Percentiles rank a stretch among this genome's conserved stretches.
Conservation (phyloP, 1,139 yeast genomes). For the Magnusiomyces suaveolens region DNA sequence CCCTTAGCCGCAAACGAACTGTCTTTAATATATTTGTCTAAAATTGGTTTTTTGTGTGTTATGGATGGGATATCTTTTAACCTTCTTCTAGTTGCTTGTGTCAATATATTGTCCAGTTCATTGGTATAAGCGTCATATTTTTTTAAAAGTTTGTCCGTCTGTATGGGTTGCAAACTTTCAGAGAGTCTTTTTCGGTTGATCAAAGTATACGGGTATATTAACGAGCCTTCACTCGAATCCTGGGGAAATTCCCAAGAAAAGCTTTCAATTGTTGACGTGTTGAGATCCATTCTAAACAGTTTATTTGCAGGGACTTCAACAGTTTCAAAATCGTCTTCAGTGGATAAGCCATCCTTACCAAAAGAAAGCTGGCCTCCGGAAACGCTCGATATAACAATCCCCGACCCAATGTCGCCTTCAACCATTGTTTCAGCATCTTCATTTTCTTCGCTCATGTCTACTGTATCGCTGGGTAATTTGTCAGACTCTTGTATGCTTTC, state of each 20-base stretch:
- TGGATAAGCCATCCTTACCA: slow-evolving; percentile 20
- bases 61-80: slow-evolving; percentile 40
- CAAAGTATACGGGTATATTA: slow-evolving; percentile 5
- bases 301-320: slow-evolving; percentile 28
- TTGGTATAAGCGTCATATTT: slow-evolving; percentile 5
- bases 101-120: slow-evolving; percentile 18
- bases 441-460: neutral
- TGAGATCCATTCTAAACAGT: slow-evolving; percentile 20
- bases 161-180: neutral
- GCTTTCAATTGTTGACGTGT: neutral
- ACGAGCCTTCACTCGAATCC: neutral
- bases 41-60: slow-evolving; percentile 1
- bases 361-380: neutral
- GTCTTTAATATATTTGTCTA: neutral
- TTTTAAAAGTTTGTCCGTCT: neutral
- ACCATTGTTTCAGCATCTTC: neutral
- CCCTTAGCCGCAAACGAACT: neutral
- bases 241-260: neutral
- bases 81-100: slow-evolving; percentile 41
- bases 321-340: slow-evolving; percentile 11
- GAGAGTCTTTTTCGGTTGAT: slow-evolving; percentile 1
- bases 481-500: neutral
- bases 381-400: neutral
- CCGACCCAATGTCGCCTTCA: neutral
- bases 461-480: neutral